These are phyloP conservation scores for Crithidia bombi DNA, from an alignment of 208 protist genomes.

Conservation along the genomic window DNA sequence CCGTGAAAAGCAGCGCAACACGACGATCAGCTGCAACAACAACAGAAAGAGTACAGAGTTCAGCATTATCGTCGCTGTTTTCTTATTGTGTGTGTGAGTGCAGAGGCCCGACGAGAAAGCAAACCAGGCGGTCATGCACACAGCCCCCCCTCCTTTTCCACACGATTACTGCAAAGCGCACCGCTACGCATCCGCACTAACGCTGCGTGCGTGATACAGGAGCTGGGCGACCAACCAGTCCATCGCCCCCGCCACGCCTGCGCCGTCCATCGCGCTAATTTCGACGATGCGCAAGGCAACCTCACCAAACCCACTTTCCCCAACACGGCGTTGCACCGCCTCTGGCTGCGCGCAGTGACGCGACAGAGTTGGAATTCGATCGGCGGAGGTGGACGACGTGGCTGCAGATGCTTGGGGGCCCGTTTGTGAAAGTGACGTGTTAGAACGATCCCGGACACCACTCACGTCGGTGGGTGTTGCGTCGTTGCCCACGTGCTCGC, in stretches of 20 bases:
- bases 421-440: neutral
- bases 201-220: slow-evolving; percentile 34
- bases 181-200: slow-evolving; percentile 26
- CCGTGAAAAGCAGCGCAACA: too few relatives aligned
- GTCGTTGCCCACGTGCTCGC: neutral
- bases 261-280: slow-evolving; percentile 59
- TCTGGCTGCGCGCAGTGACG: slow-evolving; percentile 13
- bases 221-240: slow-evolving; percentile 83
- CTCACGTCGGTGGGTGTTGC: neutral
- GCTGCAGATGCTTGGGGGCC: neutral
- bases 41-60: too few relatives aligned
- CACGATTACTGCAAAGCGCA: too few relatives aligned
- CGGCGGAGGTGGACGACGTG: too few relatives aligned
- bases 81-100: neutral
- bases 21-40: too few relatives aligned
- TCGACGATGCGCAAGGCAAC: slow-evolving; percentile 49
- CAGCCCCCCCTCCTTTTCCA: too few relatives aligned
- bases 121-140: neutral
- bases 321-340: slow-evolving; percentile 19
- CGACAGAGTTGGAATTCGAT: slow-evolving; percentile 4
- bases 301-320: slow-evolving; percentile 71
- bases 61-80: too few relatives aligned
- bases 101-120: neutral
- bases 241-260: slow-evolving; percentile 60
- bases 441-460: too few relatives aligned